Percentiles rank a stretch among this genome's conserved stretches.
phyloP scores from a whole-genome alignment of 2,329 filamentous ascomycete genomes.

The Epicoccum sorghinum region DNA sequence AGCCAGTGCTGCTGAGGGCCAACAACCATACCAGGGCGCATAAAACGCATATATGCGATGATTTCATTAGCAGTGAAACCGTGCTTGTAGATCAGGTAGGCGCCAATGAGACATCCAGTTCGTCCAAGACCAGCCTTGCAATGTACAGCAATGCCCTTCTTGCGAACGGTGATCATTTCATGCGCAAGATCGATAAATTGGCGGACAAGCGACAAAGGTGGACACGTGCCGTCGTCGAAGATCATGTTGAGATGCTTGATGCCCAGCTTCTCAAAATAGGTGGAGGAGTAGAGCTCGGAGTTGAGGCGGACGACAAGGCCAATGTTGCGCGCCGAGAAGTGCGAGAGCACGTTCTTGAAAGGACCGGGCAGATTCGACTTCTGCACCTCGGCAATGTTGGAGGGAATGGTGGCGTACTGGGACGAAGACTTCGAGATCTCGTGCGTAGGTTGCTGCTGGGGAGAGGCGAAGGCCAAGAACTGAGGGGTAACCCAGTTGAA shows the following conservation, averaged over 20 bases:
- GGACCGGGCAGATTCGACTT: constrained; percentile 75
- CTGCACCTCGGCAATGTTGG: constrained; percentile 74
- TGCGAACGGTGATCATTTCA: constrained; percentile 88
- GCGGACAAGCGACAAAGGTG: constrained; percentile 83
- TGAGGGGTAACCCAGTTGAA: constrained; percentile 99
- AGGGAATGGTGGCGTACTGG: constrained; percentile 75
- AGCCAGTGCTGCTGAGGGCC: constrained; percentile 99
- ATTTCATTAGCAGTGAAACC: constrained; percentile 97
- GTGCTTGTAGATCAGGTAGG: constrained; percentile 96
- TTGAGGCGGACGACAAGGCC: constrained; percentile 94
- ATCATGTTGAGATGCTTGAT: constrained; percentile 99
- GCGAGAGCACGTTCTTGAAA: constrained; percentile 93
- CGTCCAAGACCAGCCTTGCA: constrained; percentile 97
- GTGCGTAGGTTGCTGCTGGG: constrained; percentile 78
- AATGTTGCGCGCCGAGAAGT: constrained; percentile 87
- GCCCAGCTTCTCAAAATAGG: constrained; percentile 94
- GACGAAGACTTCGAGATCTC: constrained; percentile 76
- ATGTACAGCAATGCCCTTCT: constrained; percentile 94
- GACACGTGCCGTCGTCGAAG: constrained; percentile 97
- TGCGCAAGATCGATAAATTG: constrained; percentile 96
- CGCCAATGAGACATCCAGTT: constrained; percentile 94
- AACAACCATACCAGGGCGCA: constrained; percentile 98
- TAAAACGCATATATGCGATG: constrained; percentile 98
- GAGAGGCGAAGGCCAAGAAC: constrained; percentile 96
- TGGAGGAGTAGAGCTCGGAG: constrained; percentile 92